Evolutionary conservation across 1,284 basidiomycete genomes (phyloP), one percentile per base, ranked within the genome.

Genomic region (Trichosporon faecale): DNA sequence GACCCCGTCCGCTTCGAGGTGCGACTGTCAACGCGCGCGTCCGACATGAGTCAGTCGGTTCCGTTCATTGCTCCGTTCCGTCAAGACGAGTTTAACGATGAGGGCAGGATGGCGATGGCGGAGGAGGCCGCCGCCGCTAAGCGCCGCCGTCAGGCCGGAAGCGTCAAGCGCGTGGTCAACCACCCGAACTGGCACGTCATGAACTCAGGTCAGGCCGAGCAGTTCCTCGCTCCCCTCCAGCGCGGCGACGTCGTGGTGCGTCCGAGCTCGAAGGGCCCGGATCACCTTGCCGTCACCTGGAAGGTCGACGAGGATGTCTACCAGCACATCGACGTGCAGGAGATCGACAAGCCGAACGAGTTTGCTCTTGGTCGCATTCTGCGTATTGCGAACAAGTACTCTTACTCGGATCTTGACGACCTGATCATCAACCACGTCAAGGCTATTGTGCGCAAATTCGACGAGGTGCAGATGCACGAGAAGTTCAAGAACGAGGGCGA

Each of bases 181-280:
- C 97, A 99, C 82, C 97, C 97, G 2, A 95, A 98, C 84, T 99
- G 98, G 88, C 93, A 96, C 81, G 94, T 97, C 80, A 91, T 98
- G 87, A 96, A 94, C 78, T 90, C 93, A 40, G 86, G 87, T 23
- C 92, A 98, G 76, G 95, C 97, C 1, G 96, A 99, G 83, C 87
- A 89, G 67, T 93, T 91, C 81, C 86, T 99, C 67, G 92, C 94
- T 69, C 91, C 91, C 74, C 91, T 94, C 83, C 94, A 95, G 76
- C 89, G 93, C 33, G 97, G 95, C 14, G 95, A 98, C 81, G 94
- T 95, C 63, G 93, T 99, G 37, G 94, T 99, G 75, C 88, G 97
- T 61, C 97, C 97, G 0, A 97, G 94, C 35, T 98, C 95, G 2
- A 95, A 96, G 82, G 96, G 96, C 6, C 85, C 88, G 49, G 90